Base-by-base conservation (phyloP, 345 rosid genomes). In the Conringia planisiliqua region DNA sequence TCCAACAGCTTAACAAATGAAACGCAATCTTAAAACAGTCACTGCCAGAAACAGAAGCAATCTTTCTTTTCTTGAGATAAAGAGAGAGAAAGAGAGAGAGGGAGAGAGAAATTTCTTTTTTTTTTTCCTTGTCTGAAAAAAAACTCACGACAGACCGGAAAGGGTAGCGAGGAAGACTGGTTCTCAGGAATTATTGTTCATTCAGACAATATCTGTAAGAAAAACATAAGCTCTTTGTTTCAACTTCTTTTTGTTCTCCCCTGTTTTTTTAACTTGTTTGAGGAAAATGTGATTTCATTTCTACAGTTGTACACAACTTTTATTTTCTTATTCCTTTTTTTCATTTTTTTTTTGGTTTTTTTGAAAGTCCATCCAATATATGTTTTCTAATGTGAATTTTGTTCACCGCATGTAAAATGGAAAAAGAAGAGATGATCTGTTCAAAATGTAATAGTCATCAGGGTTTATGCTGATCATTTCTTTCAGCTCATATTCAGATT, bases 1-100 rank as follows among this genome's bases (percentile, higher is more conserved):
- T 33, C 67, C 59, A 77, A 43, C 82, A 61, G 6, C 69, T 33
- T 55, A 66, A 51, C 72, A 52, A 67, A 54, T 33, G 22, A 62
- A 56, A 44, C 40, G 48, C 67, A 55, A 27, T 77, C 71, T 44
- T 60, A 70, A 36, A 63, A 69, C 71, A 47, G 74, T 43, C 52
- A 39, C 76, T 74, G 59, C 77, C 82, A 80, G n/a, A 59, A 57
- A 63, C 80, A 79, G 71, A 74, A 70, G 44, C 75, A 64, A 61
- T 62, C 68, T 68, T 52, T 68, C 22, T 65, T 66, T 66, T 47
- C 50, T 52, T 62, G 6, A 6, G 9, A 7, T 7, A 66, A 68
- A 65, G 80, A 62, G 68, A 73, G 33, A 77, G 17, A 73, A 64
- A 52, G 43, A 70, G 68, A 47, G 71, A 74, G 50, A 71, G 47